Evolutionary conservation across 2,329 filamentous ascomycete species (phyloP).

Genomic region (Paraphaeosphaeria minitans): DNA sequence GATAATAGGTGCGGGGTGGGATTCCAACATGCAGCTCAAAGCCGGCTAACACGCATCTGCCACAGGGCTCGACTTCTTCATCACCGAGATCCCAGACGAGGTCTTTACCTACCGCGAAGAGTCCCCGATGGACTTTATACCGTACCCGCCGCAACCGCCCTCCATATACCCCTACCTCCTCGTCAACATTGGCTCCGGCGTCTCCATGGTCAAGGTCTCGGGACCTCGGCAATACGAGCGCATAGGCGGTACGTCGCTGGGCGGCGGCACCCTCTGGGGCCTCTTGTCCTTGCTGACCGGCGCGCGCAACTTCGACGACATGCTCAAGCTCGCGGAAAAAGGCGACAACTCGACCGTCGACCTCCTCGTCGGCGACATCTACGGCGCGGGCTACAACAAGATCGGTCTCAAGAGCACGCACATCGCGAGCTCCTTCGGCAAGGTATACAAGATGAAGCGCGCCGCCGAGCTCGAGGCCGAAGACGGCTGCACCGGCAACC

Average conservation of each 20-base stretch:
- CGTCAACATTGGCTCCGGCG: conserved; percentile 96
- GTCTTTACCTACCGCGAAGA: conserved; percentile 90
- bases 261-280: conserved; percentile 97
- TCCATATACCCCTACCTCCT: conserved; percentile 91
- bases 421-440: conserved; percentile 95
- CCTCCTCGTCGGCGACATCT: conserved; percentile 97
- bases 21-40: not conserved
- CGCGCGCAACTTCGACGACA: conserved; percentile 95
- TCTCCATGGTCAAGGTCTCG: conserved; percentile 96
- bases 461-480: conserved; percentile 80
- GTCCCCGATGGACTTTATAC: conserved; percentile 87
- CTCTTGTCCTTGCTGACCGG: conserved; percentile 88
- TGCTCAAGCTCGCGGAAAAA: conserved; percentile 87
- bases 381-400: conserved; percentile 93
- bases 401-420: conserved; percentile 95
- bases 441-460: conserved; percentile 91
- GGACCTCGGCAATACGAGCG: conserved; percentile 85
- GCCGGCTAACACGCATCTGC: conserved; percentile 12
- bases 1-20: conserved; percentile 74
- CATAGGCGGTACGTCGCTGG: conserved; percentile 92
- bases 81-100: conserved; percentile 94
- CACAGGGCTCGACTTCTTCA: conserved; percentile 94
- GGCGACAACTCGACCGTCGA: conserved; percentile 95
- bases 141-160: conserved; percentile 66
- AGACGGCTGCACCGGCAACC: conserved; percentile 64